Evolutionary conservation across 352 stramenopile genomes (phyloP), one percentile per base, ranked within the genome.

Genomic region (Salisapilia sapeloensis): DNA sequence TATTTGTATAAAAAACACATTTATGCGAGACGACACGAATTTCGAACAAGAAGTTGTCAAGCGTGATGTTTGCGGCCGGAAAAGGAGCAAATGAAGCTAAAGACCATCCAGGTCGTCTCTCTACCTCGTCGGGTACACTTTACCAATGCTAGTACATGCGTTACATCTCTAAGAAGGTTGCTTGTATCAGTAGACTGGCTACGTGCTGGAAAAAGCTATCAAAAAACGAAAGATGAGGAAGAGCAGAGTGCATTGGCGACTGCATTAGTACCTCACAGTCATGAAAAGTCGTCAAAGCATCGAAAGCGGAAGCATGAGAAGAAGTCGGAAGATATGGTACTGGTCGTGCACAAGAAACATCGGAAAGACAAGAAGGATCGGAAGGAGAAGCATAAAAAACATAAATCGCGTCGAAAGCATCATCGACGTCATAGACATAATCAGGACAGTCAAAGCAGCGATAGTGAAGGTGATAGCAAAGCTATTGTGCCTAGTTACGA

Each of bases 161-260:
- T 10, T 19, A 26, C 11, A 30, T 38, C 5, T 14, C 16, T 12
- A 15, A 18, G 26, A 12, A 38, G 18, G 23, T 49, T 9, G 18
- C 12, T 26, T 21, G 29, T 14, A 11, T 23, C 3, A 12, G 6
- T 37, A 75, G 61, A 64, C 33, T 78, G 62, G 62, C 48, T 78
- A 20, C 53, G 40, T 1, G 42, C 53, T 4, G 53, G 48, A n/a
- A 30, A 35, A 6, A 60, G 48, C 29, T 63, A 59, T 30, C 46
- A 46, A 16, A 16, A 9, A 16, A 18, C 4, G 3, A 12, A 31
- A 12, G 15, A 12, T n/a, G 33, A 9, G 9, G 18, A 25, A n/a
- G 21, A 24, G 19, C 14, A 13, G 20, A 35, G 2, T 23, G 8
- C 22, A 25, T 2, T 11, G 3, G 18, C 13, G 1, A 22, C 6